Evolutionary conservation across 1,284 basidiomycete genomes (phyloP).

Genomic region (Jaminaea rosea): DNA sequence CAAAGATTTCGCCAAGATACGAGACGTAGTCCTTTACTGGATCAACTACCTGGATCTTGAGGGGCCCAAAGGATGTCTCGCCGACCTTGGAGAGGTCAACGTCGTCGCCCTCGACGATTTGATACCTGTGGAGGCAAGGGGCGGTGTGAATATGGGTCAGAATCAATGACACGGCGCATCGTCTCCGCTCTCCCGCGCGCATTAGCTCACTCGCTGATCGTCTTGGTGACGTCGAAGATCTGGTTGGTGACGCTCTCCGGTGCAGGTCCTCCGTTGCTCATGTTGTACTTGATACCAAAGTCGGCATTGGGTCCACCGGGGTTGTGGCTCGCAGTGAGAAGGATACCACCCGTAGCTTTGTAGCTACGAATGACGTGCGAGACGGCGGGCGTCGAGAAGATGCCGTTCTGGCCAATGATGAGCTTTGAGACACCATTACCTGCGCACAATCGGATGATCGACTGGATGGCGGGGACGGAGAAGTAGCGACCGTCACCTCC

Average conservation of each 20-base stretch:
- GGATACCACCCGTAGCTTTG: constrained; percentile 92
- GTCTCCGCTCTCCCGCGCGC: too few relatives aligned
- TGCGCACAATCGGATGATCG: constrained; percentile 80
- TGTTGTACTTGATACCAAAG: constrained; percentile 99
- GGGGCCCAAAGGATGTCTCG: constrained; percentile 61
- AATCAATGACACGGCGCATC: too few relatives aligned
- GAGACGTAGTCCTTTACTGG: constrained; percentile 81
- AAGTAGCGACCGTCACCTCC: constrained; percentile 96
- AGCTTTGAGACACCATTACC: constrained; percentile 57
- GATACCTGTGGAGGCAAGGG: too few relatives aligned
- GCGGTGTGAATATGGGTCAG: too few relatives aligned
- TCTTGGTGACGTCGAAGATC: constrained; percentile 84
- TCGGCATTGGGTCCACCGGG: constrained; percentile 94
- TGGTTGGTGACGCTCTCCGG: constrained; percentile 88
- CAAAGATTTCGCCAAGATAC: constrained; percentile 81
- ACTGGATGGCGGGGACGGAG: constrained; percentile 78
- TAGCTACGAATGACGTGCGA: constrained; percentile 90
- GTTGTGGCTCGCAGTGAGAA: constrained; percentile 96
- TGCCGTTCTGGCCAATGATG: constrained; percentile 60
- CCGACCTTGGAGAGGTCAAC: constrained; percentile 78
- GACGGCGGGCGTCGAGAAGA: constrained; percentile 92
- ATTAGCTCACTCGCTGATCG: constrained; percentile 63
- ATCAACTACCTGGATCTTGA: constrained; percentile 84
- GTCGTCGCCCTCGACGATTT: constrained; percentile 67
- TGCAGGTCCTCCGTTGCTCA: constrained; percentile 90